Evolutionary conservation across 2,329 filamentous ascomycete species (phyloP).

Genomic region (Ophiostoma ulmi): DNA sequence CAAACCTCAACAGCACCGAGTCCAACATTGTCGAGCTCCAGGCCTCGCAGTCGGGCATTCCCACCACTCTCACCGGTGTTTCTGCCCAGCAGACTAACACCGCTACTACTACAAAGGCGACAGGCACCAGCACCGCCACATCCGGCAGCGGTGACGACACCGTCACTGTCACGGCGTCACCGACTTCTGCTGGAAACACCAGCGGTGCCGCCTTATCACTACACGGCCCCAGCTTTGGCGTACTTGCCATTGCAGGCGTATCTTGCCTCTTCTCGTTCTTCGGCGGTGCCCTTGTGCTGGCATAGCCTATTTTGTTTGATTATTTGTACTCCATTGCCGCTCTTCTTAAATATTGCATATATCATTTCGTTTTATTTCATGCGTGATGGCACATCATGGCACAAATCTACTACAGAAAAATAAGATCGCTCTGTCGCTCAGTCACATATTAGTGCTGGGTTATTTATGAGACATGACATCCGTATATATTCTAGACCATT

Average conservation of each 20-base stretch:
- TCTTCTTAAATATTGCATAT: slow-evolving; percentile 9
- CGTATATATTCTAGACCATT: background rate
- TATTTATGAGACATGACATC: background rate
- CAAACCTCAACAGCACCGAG: slow-evolving; percentile 45
- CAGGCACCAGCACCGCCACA: slow-evolving; percentile 13
- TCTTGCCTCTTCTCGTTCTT: slow-evolving; percentile 30
- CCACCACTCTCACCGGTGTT: slow-evolving; percentile 42
- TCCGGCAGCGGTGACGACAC: slow-evolving; percentile 19
- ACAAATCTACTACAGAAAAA: background rate
- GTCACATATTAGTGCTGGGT: background rate
- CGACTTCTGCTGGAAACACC: slow-evolving; percentile 12
- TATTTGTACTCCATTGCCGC: background rate
- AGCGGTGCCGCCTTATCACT: slow-evolving; percentile 24
- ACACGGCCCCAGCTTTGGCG: slow-evolving; percentile 21
- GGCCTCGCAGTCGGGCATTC: slow-evolving; percentile 38
- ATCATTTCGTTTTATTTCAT: background rate
- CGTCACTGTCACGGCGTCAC: slow-evolving; percentile 23
- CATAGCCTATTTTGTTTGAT: background rate
- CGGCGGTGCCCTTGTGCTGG: slow-evolving; percentile 30
- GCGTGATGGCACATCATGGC: background rate
- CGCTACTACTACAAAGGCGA: slow-evolving; percentile 5
- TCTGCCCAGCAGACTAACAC: slow-evolving; percentile 34
- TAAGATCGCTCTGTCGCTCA: background rate
- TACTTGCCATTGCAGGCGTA: slow-evolving; percentile 28
- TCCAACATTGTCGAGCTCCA: slow-evolving; percentile 45